Percentiles rank a stretch among this genome's conserved stretches.
Conservation (phyloP, 2,329 filamentous ascomycete species). For the Paecilomyces dactylethromorphus region DNA sequence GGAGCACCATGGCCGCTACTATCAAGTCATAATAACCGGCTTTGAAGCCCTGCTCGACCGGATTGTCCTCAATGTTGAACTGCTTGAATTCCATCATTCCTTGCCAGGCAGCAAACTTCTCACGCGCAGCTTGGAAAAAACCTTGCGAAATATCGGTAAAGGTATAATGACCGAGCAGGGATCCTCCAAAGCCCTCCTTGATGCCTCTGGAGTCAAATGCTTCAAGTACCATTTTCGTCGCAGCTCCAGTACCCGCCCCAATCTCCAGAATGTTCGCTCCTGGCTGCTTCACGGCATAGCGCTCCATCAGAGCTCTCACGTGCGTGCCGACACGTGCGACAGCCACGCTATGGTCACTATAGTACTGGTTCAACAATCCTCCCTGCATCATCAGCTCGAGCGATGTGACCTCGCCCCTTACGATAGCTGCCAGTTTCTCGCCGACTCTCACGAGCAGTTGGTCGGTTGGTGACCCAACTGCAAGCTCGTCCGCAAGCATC, state of each 20-base stretch:
- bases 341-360: conserved; percentile 11
- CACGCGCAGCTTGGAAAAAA: conserved; percentile 10
- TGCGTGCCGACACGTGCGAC: conserved; percentile 10
- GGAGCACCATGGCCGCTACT: conserved; percentile 28
- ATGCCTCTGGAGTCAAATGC: conserved; percentile 13
- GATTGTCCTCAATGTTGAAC: conserved; percentile 24
- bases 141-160: conserved; percentile 17
- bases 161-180: conserved; percentile 7
- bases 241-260: conserved; percentile 40
- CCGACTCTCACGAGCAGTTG: conserved; percentile 14
- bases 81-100: conserved; percentile 17
- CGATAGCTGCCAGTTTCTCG: conserved; percentile 25
- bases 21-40: conserved; percentile 24
- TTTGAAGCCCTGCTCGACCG: conserved; percentile 22
- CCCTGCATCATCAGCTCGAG: conserved; percentile 33
- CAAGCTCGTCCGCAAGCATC: no score
- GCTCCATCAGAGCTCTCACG: conserved; percentile 15
- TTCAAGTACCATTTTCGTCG: conserved; percentile 31
- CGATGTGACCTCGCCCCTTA: conserved; percentile 28
- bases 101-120: conserved; percentile 1
- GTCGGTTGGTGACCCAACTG: no score
- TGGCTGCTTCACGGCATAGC: conserved; percentile 5
- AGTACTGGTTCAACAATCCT: conserved; percentile 28
- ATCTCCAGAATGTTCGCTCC: conserved; percentile 14
- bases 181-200: background rate